phyloP scores from a whole-genome alignment of 768 basidiomycete genomes.

The Lentinula detonsa region DNA sequence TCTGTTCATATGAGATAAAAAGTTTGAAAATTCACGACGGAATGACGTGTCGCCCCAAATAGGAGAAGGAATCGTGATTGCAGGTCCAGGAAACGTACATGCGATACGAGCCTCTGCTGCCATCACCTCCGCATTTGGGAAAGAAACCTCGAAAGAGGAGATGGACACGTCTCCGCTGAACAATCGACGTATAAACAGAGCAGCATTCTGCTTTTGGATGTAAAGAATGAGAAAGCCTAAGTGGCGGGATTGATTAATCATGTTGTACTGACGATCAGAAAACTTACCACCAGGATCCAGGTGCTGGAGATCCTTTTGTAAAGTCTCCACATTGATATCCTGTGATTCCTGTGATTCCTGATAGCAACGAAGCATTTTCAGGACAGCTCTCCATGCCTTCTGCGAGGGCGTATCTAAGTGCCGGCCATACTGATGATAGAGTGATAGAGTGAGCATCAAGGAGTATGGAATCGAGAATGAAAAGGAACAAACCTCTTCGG shows the following conservation, averaged over 20 bases:
- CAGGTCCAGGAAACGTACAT: conserved; percentile 40
- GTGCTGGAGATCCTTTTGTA: not conserved
- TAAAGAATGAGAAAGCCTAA: conserved; percentile 20
- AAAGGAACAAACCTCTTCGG: not conserved
- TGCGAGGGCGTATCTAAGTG: not conserved
- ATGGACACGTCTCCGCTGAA: conserved; percentile 22
- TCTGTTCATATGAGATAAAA: conserved; percentile 30
- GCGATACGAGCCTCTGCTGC: conserved; percentile 32
- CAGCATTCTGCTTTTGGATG: conserved; percentile 43
- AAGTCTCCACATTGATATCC: not conserved
- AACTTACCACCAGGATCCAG: not conserved
- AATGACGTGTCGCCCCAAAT: conserved; percentile 23
- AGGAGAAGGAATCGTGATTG: conserved; percentile 27
- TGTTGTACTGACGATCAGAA: not conserved
- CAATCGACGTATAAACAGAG: conserved; percentile 29
- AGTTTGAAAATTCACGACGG: conserved; percentile 27
- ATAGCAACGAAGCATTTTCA: not conserved
- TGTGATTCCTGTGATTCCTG: not conserved
- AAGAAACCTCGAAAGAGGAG: conserved; percentile 43
- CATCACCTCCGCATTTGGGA: conserved; percentile 29
- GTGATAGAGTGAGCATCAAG: too few relatives aligned
- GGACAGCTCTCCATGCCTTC: not conserved
- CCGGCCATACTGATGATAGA: not conserved
- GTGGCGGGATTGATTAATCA: too few relatives aligned
- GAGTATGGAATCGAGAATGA: not conserved